Percentiles rank a stretch among this genome's conserved stretches.
phyloP scores from a whole-genome alignment of 371 early-diverging fungal genomes.

The Saksenaea oblongispora region DNA sequence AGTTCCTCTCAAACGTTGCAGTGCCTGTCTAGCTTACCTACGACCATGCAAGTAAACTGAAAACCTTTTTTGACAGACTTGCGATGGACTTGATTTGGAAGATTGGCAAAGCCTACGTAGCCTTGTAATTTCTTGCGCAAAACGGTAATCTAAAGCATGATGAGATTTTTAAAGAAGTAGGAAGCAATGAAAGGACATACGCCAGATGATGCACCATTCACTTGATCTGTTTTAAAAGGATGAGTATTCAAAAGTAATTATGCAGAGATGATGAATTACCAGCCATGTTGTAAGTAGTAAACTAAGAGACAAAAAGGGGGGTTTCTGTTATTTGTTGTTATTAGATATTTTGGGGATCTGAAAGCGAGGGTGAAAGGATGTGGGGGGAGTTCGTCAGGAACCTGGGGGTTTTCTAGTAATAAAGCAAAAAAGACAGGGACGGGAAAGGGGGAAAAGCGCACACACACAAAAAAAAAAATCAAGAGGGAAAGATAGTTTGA shows the following conservation, averaged over 20 bases:
- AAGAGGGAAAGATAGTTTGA: conserved; percentile 7
- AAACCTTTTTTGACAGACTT: conserved; percentile 99
- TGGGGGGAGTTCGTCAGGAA: neutral
- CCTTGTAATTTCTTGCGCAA: conserved; percentile 85
- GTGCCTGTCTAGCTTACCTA: conserved; percentile 60
- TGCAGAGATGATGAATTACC: neutral
- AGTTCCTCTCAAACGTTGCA: neutral
- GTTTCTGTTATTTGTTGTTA: neutral
- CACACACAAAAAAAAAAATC: conserved; percentile 13
- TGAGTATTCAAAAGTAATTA: neutral
- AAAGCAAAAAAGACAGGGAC: neutral
- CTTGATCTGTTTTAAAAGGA: conserved; percentile 26
- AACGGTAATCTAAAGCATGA: conserved; percentile 33
- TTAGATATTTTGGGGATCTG: neutral
- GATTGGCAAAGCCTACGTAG: conserved; percentile 97
- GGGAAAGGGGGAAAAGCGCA: neutral
- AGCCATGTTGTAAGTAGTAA: neutral
- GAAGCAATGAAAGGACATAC: conserved; percentile 18
- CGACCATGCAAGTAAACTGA: conserved; percentile 97
- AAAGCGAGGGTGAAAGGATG: conserved; percentile 7
- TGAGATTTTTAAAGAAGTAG: neutral
- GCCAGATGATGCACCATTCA: conserved; percentile 30
- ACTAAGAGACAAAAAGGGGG: neutral
- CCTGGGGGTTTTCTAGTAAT: neutral
- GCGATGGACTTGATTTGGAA: conserved; percentile 98